phyloP scores from a whole-genome alignment of 2,329 filamentous ascomycete species.

The Endoconidiophora polonica region DNA sequence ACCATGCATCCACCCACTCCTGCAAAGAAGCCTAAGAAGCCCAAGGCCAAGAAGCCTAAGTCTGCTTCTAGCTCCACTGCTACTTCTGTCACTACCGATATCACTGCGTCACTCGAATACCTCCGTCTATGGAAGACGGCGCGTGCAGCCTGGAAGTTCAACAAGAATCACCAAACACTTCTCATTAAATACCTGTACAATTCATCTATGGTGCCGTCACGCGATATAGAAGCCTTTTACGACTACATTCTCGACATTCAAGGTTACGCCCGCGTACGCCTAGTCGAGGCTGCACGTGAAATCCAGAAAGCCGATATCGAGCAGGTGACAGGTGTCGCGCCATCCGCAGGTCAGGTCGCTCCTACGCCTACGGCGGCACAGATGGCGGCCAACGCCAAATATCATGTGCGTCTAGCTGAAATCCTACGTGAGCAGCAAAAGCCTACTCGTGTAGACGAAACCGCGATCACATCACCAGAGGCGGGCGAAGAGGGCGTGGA shows the following conservation, averaged over 20 bases:
- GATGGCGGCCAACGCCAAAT: constrained; percentile 25
- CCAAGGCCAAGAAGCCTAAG: constrained; percentile 23
- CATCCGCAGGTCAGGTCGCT: background rate
- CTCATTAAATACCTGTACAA: constrained; percentile 72
- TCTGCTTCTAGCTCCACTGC: constrained; percentile 19
- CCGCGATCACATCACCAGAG: constrained; percentile 17
- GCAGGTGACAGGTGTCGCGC: constrained; percentile 28
- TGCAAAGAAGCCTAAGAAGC: constrained; percentile 20
- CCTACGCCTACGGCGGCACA: constrained; percentile 12
- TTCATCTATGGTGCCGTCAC: constrained; percentile 49
- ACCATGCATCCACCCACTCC: constrained; percentile 14
- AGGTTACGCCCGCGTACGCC: constrained; percentile 52
- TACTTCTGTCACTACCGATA: constrained; percentile 24
- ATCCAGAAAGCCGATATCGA: constrained; percentile 41
- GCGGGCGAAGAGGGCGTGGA: constrained; percentile 24
- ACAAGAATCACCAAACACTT: constrained; percentile 78
- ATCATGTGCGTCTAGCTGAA: constrained; percentile 36
- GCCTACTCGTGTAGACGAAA: constrained; percentile 26
- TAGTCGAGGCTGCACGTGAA: constrained; percentile 49
- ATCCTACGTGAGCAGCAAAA: constrained; percentile 30
- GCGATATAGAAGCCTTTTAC: constrained; percentile 52
- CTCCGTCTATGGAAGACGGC: constrained; percentile 58
- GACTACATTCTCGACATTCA: constrained; percentile 67
- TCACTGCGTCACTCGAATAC: constrained; percentile 56
- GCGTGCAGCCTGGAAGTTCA: constrained; percentile 76